These are phyloP conservation scores for Pichia occidentalis DNA, from an alignment of 805 yeast genomes.

Conservation along the genomic window DNA sequence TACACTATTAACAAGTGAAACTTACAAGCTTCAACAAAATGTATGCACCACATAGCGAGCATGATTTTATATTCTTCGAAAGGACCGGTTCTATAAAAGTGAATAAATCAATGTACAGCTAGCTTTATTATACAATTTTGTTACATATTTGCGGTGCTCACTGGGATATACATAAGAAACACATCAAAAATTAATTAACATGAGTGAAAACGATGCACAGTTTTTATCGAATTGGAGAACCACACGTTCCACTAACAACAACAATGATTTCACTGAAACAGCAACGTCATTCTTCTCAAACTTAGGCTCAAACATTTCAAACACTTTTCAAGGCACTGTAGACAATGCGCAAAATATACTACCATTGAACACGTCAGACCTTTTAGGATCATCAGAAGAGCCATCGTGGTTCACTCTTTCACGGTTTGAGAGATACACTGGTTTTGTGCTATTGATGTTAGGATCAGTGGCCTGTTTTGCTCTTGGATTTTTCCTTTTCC, in stretches of 20 bases:
- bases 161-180: too few species aligned
- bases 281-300: conserved; percentile 14
- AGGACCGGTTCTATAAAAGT: too few species aligned
- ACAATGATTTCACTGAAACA: conserved; percentile 9
- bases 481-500: conserved; percentile 76
- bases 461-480: conserved; percentile 79
- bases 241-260: conserved; percentile 11
- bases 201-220: conserved; percentile 21
- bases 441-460: conserved; percentile 68
- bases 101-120: too few species aligned
- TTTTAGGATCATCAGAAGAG: conserved; percentile 41
- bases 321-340: conserved; percentile 23
- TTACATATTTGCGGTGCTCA: too few species aligned
- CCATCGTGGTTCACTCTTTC: conserved; percentile 74
- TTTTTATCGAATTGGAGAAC: conserved; percentile 27
- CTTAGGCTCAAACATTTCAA: conserved; percentile 11
- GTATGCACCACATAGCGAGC: too few species aligned
- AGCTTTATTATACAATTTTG: too few species aligned
- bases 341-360: conserved; percentile 58
- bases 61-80: too few species aligned
- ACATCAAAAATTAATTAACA: too few species aligned
- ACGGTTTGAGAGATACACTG: conserved; percentile 71
- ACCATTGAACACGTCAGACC: conserved; percentile 55
- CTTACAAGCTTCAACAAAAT: too few species aligned
- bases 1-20: too few species aligned